Conservation (phyloP, 345 rosid genomes). For the Hibiscus trionum region DNA sequence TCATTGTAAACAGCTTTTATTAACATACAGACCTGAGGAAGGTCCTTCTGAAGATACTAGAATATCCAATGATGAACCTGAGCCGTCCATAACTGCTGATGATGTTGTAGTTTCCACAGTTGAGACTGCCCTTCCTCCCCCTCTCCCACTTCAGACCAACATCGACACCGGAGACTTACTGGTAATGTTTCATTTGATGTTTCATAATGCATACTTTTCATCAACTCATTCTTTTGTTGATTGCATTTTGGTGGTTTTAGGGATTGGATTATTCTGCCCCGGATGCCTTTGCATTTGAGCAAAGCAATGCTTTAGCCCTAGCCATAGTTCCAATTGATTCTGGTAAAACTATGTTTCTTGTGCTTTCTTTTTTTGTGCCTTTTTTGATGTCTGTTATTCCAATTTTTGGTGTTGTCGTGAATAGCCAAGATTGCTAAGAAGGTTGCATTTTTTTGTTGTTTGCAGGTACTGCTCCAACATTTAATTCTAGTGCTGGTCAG, state of each 20-base stretch:
- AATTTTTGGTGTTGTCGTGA: background rate
- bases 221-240: background rate
- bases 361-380: background rate
- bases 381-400: too few species aligned
- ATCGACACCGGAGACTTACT: conserved; percentile 63
- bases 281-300: conserved; percentile 67
- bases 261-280: conserved; percentile 50
- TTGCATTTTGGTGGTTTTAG: conserved; percentile 28
- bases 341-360: conserved; percentile 22
- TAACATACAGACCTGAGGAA: conserved; percentile 73
- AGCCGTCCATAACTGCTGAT: conserved; percentile 39
- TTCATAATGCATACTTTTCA: background rate
- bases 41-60: conserved; percentile 48
- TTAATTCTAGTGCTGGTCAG: conserved; percentile 42
- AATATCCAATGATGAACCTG: conserved; percentile 48
- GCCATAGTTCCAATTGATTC: conserved; percentile 72
- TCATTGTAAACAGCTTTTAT: conserved; percentile 39
- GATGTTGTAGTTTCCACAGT: conserved; percentile 32
- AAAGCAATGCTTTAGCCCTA: conserved; percentile 80
- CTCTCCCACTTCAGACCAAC: conserved; percentile 48
- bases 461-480: conserved; percentile 44
- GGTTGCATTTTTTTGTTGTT: background rate
- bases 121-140: conserved; percentile 40
- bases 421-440: background rate
- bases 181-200: conserved; percentile 33